Base-by-base conservation (phyloP, 2,329 filamentous ascomycete species). In the Stagonosporopsis vannaccii region DNA sequence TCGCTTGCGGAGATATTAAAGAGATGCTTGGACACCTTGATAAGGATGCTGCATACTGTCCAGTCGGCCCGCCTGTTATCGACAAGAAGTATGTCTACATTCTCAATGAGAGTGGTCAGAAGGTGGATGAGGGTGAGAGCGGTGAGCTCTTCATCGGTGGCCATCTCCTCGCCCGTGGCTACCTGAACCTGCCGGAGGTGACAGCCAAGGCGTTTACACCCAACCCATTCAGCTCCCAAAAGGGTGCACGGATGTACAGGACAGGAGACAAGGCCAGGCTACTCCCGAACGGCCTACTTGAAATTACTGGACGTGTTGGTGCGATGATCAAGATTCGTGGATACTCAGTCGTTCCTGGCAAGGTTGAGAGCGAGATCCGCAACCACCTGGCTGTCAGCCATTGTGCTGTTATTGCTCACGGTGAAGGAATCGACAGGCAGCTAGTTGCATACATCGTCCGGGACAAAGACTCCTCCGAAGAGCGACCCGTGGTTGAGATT, bases 281-380 rank as follows among this genome's bases (percentile, higher is more conserved):
- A 35, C 81, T 91, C 6, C 81, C 87, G 0, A 88, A 84, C 1
- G 90, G 90, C 1, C 78, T 87, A 6, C 80, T 92, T 7, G 89
- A 92, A 70, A 91, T 92, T 57, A 91, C 88, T 6, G 90, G 90
- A 30, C 85, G 90, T 47, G 87, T 91, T 1, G 89, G 89, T 13
- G 85, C 87, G 12, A 92, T 92, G 89, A 92, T 92, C 78, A 92
- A 92, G 76, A 84, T 91, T 11, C 85, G 90, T 55, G 90, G 90
- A 1, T 92, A 92, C 69, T 91, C 88, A 1, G 87, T 92, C 3
- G 89, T 92, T 22, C 90, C 90, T 6, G 87, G 87, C 7, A 90
- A 90, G 56, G 89, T 92, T 1, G 89, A 93, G 71, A 89, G 87
- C 63, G 85, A 87, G 6, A 90, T 93, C 54, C 80, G 87, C 51